These are phyloP conservation scores for Torulaspora pretoriensis DNA, from an alignment of 1,139 yeast species.

Conservation along the genomic window DNA sequence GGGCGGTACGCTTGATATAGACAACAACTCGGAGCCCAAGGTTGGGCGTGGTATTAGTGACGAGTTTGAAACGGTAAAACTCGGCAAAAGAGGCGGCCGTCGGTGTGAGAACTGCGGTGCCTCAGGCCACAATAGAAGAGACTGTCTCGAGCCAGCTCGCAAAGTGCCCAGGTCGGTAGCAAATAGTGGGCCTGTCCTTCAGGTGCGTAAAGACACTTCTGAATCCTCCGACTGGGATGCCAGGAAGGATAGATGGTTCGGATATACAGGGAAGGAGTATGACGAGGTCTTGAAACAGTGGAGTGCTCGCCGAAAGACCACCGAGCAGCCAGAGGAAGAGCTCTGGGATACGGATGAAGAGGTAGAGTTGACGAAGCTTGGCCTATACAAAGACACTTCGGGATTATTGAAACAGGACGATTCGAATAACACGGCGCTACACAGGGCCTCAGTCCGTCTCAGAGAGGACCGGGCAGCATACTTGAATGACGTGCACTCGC, in stretches of 20 bases:
- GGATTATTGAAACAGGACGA: conserved; percentile 21
- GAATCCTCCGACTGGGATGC: conserved; percentile 30
- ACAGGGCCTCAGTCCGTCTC: conserved; percentile 29
- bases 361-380: conserved; percentile 30
- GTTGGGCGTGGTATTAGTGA: conserved; percentile 31
- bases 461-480: conserved; percentile 37
- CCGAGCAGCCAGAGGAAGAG: conserved; percentile 5
- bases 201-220: conserved; percentile 12
- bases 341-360: conserved; percentile 32
- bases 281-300: conserved; percentile 23
- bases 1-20: conserved; percentile 26
- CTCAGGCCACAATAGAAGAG: conserved; percentile 25
- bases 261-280: conserved; percentile 32
- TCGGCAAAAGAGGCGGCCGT: not conserved
- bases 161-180: conserved; percentile 12
- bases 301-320: conserved; percentile 12
- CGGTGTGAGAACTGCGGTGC: conserved; percentile 31
- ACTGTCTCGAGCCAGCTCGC: conserved; percentile 32
- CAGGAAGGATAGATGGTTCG: conserved; percentile 36
- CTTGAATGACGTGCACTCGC: conserved; percentile 30
- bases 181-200: not conserved
- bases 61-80: conserved; percentile 16
- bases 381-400: conserved; percentile 23
- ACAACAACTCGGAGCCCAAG: conserved; percentile 31
- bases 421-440: conserved; percentile 15